These are phyloP conservation scores for Bipolaris bicolor DNA, from an alignment of 2,329 filamentous ascomycete species.

Conservation along the genomic window DNA sequence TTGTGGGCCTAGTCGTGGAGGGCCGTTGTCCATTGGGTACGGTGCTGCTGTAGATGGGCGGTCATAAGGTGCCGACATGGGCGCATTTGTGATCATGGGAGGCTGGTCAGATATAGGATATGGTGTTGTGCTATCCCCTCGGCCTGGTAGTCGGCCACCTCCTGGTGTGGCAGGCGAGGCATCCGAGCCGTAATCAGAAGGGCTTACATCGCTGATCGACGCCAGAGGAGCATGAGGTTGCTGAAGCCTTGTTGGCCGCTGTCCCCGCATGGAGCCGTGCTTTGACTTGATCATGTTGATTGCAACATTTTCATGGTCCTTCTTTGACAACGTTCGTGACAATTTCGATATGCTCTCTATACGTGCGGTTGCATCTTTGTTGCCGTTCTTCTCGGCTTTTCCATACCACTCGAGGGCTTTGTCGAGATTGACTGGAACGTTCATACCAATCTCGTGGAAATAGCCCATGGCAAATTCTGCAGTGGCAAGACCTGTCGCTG, in stretches of 20 bases:
- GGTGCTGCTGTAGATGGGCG: constrained; percentile 65
- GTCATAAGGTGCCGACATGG: constrained; percentile 38
- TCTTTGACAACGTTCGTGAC: constrained; percentile 82
- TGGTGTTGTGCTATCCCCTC: constrained; percentile 48
- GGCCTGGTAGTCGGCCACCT: constrained; percentile 34
- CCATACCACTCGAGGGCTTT: constrained; percentile 91
- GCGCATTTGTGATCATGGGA: constrained; percentile 35
- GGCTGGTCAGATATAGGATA: constrained; percentile 54
- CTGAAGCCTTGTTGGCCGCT: constrained; percentile 54
- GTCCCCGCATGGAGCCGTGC: constrained; percentile 59
- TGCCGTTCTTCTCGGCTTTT: constrained; percentile 86
- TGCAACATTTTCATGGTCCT: constrained; percentile 91
- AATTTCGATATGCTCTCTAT: constrained; percentile 79
- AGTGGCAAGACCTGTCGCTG: constrained; percentile 78
- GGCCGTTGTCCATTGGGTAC: constrained; percentile 72
- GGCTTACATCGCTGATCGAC: constrained; percentile 47
- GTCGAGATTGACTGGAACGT: constrained; percentile 79
- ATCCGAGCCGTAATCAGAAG: constrained; percentile 43
- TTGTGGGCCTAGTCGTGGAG: constrained; percentile 52
- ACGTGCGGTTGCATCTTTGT: constrained; percentile 82
- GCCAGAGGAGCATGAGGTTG: constrained; percentile 48
- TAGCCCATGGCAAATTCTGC: constrained; percentile 97
- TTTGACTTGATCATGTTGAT: constrained; percentile 77
- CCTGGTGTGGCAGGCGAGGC: constrained; percentile 31
- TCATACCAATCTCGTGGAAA: constrained; percentile 95